Percentiles rank a stretch among this genome's conserved stretches.
These are phyloP conservation scores for Rhodotorula graminis DNA, from an alignment of 768 basidiomycete genomes.

Conservation along the genomic window DNA sequence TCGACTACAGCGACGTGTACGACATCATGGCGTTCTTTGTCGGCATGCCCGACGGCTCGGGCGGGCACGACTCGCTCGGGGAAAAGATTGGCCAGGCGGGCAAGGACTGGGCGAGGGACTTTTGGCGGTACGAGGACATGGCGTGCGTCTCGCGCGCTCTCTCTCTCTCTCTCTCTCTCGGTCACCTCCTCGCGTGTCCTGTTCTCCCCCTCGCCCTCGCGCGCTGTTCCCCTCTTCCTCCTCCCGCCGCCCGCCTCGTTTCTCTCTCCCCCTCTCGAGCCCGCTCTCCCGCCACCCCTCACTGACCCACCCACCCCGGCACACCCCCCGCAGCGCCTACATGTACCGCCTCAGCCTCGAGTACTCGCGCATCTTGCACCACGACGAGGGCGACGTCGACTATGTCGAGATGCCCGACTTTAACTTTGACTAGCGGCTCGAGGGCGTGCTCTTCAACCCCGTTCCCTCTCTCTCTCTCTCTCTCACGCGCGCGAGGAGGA, in stretches of 20 bases:
- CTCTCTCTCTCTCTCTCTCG: neutral
- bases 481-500: no score
- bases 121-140: slow-evolving; percentile 48
- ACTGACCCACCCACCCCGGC: no score
- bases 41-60: slow-evolving; percentile 40
- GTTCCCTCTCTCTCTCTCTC: no score
- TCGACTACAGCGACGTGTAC: slow-evolving; percentile 49
- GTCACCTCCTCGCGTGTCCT: no score
- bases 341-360: slow-evolving; percentile 45
- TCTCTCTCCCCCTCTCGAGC: neutral
- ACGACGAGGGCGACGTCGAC: slow-evolving; percentile 37
- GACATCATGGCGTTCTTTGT: slow-evolving; percentile 46
- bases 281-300: no score
- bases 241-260: no score
- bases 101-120: slow-evolving; percentile 46
- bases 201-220: slow-evolving; percentile 15
- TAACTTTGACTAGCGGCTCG: slow-evolving; percentile 11
- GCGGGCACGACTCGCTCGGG: slow-evolving; percentile 47
- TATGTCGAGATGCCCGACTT: slow-evolving; percentile 29
- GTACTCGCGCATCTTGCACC: slow-evolving; percentile 42
- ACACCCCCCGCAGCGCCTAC: slow-evolving; percentile 27
- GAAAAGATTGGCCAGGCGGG: slow-evolving; percentile 48
- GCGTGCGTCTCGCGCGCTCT: slow-evolving; percentile 43
- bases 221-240: neutral
- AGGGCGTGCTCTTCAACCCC: no score